These are phyloP conservation scores for Zygosaccharomyces kombuchaensis DNA, from an alignment of 805 yeast genomes.

Conservation along the genomic window DNA sequence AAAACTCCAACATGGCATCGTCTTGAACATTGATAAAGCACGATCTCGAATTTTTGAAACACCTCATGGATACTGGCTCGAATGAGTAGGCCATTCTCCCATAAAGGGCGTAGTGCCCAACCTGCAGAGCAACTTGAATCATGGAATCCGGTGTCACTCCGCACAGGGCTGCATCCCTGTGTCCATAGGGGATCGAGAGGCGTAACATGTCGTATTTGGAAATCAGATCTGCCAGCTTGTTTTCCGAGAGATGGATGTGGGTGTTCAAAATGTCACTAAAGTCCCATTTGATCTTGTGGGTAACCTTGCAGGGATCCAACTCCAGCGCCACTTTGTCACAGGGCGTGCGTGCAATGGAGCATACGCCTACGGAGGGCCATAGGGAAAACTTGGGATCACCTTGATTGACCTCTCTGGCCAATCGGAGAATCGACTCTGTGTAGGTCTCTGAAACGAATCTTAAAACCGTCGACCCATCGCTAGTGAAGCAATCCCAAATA, in stretches of 20 bases:
- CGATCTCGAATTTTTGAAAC: constrained; percentile 63
- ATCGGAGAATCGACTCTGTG: constrained; percentile 80
- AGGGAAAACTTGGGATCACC: constrained; percentile 41
- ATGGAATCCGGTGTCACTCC: constrained; percentile 86
- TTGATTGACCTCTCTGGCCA: constrained; percentile 74
- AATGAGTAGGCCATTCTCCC: constrained; percentile 86
- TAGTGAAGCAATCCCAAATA: constrained; percentile 86
- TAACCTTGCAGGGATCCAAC: constrained; percentile 13
- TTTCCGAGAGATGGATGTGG: constrained; percentile 75
- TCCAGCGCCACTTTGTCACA: constrained; percentile 14
- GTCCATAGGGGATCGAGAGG: constrained; percentile 71
- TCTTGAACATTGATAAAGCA: constrained; percentile 65
- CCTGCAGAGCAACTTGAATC: constrained; percentile 85
- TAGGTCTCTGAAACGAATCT: constrained; percentile 85
- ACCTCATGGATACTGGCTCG: constrained; percentile 82
- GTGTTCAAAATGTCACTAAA: constrained; percentile 38
- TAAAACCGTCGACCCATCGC: constrained; percentile 88
- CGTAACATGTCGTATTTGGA: constrained; percentile 75
- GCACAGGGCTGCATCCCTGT: constrained; percentile 68
- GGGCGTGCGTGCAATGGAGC: background rate
- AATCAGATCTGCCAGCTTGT: constrained; percentile 80
- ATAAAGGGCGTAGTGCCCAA: constrained; percentile 84
- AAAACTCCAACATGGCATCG: constrained; percentile 45
- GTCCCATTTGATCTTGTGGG: constrained; percentile 36
- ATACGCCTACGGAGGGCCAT: constrained; percentile 29